These are phyloP conservation scores for Flaveria sonorensis DNA, from an alignment of 129 eudicot genomes.

Conservation along the genomic window DNA sequence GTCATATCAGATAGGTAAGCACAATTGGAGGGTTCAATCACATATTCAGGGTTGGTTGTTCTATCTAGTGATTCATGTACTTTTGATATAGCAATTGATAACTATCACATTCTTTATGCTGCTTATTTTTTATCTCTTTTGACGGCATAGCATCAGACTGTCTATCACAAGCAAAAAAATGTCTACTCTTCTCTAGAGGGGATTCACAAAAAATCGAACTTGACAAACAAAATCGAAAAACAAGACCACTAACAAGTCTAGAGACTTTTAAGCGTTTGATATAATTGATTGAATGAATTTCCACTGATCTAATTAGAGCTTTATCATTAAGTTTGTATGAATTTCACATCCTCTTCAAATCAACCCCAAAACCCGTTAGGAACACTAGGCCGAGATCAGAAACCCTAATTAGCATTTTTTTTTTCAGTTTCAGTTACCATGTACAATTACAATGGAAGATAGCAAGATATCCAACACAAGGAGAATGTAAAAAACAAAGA, in stretches of 20 bases:
- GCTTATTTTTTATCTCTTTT: too few relatives aligned
- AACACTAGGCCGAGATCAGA: background rate
- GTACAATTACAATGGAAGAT: background rate
- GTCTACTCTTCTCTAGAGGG: too few relatives aligned
- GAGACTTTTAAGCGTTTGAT: too few relatives aligned
- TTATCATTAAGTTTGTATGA: background rate
- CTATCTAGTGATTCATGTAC: too few relatives aligned
- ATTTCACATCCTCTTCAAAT: background rate
- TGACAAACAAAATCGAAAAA: too few relatives aligned
- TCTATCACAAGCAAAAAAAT: too few relatives aligned
- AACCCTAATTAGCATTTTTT: slow-evolving; percentile 1
- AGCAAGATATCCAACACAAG: background rate
- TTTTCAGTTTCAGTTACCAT: background rate
- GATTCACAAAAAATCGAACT: too few relatives aligned
- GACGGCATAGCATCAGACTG: too few relatives aligned
- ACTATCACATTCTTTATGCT: too few relatives aligned
- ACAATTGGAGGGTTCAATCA: background rate
- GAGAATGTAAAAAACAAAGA: background rate
- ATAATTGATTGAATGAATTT: background rate
- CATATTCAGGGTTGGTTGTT: background rate
- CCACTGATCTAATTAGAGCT: background rate
- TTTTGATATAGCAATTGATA: too few relatives aligned
- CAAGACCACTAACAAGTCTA: too few relatives aligned
- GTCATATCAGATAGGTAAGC: slow-evolving; percentile 1
- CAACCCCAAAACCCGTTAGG: background rate